Base-by-base conservation (phyloP, 2,329 filamentous ascomycete species). In the Curvularia hawaiiensis region DNA sequence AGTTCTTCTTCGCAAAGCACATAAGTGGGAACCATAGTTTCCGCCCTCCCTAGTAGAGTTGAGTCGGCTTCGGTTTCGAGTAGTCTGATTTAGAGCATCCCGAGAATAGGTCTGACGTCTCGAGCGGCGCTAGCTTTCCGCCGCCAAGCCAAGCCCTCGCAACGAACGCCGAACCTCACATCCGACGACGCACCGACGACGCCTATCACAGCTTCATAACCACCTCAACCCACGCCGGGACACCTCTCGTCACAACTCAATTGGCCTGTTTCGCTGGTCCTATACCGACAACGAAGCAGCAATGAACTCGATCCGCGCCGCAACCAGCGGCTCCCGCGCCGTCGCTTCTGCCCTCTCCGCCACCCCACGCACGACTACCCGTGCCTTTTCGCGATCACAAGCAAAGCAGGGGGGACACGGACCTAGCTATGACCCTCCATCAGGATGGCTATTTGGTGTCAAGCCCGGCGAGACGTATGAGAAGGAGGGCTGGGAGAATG, bases 391-490 rank as follows among this genome's bases (percentile, higher is more conserved):
- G 44, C 58, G 63, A 33, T 63, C 70, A 28, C 51, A 61, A 40
- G 44, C 43, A 49, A 50, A 56, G 45, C 56, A 58, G 22, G 59
- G 58, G 30, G 69, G 67, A 66, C 87, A 90, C 80, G 90, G 87
- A 71, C 84, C 87, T 67, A 90, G 92, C 77, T 99, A 92, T 79
- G 95, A 99, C 68, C 88, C 93, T 47, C 94, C 95, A 3, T 85
- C 83, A 55, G 95, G 95, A 71, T 97, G 92, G 91, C 87, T 99
- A 71, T 97, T 91, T 78, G 93, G 93, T 66, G 85, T 97, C 70
- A 93, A 92, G 83, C 95, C 95, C 35, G 93, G 93, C 62, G 91
- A 97, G 86, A 96, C 97, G 84, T 88, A 91, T 75, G 87, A 96
- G 85, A 90, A 92, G 78, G 95, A 99, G 82, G 95, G 94, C 51